Evolutionary conservation across 192 early-diverging fungal genomes (phyloP).

Genomic region (Backusella parvicylindrica): DNA sequence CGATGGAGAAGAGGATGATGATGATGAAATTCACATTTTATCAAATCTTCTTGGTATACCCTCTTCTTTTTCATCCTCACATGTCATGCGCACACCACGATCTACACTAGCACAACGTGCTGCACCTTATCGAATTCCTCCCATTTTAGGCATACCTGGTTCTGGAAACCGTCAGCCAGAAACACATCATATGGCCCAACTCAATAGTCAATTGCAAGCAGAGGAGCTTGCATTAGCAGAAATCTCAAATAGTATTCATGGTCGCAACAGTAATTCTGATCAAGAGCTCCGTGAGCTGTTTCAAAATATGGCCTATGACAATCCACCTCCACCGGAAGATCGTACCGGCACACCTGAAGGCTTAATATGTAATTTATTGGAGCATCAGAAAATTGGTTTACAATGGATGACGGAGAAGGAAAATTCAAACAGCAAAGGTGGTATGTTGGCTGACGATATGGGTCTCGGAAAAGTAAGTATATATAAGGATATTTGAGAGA

Average conservation of each 20-base stretch:
- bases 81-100: background rate
- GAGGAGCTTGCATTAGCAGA: background rate
- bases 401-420: constrained; percentile 61
- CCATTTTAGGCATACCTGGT: background rate
- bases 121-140: background rate
- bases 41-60: background rate
- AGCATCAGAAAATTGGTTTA: constrained; percentile 59
- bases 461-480: constrained; percentile 57
- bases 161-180: background rate
- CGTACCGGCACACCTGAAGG: constrained; percentile 47
- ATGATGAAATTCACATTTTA: background rate
- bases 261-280: background rate
- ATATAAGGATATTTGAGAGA: background rate
- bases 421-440: constrained; percentile 41
- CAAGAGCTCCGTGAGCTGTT: constrained; percentile 35
- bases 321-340: constrained; percentile 31
- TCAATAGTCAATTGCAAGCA: background rate
- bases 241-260: background rate
- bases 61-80: background rate
- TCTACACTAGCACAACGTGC: background rate
- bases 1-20: background rate
- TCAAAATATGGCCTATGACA: constrained; percentile 29
- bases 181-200: background rate
- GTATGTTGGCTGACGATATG: constrained; percentile 67
- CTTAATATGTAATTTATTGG: constrained; percentile 40